Evolutionary conservation across 1,139 yeast species (phyloP), one percentile per base, ranked within the genome.

Genomic region (Pichia sorboxylosa): DNA sequence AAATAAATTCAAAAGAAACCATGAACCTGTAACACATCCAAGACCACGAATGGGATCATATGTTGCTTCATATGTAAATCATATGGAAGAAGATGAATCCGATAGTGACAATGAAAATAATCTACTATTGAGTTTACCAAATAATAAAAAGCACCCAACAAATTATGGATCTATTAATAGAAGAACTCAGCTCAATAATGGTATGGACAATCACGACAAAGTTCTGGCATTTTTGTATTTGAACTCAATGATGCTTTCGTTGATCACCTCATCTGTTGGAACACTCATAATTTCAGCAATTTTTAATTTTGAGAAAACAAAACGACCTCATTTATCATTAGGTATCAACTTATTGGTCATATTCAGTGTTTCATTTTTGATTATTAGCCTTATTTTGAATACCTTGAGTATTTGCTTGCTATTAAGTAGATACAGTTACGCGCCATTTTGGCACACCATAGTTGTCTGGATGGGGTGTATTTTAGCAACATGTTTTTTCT

Each of bases 191-290:
- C 14, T 30, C 37, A 2, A 35, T 41, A 25, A 41, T 4, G 42
- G 34, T n/a, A 45, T 43, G 27, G 31, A 43, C 6, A 59, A 59
- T 32, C 67, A 69, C 34, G 73, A 69, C 44, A 55, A 56, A 24
- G 65, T 69, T 5, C 42, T 70, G 11, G 56, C 72, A 2, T 60
- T 66, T 34, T 45, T 70, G 26, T 70, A 69, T 42, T 42, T 66
- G 26, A 47, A 63, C 2, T 49, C 64, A 13, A 45, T 66, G 28
- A 47, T 66, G 11, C 41, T 66, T 4, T 54, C 74, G 4, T 58
- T 64, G 11, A 46, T 70, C 4, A 58, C 64, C n/a, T 57, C 68
- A 2, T 66, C 67, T 5, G 55, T 69, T 18, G 58, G 70, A 2
- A 49, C 68, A 17, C 1, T 63, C 66, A 21, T 55, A 67, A 7